Conservation (phyloP, 352 stramenopile genomes). For the Pythium aphanidermatum region DNA sequence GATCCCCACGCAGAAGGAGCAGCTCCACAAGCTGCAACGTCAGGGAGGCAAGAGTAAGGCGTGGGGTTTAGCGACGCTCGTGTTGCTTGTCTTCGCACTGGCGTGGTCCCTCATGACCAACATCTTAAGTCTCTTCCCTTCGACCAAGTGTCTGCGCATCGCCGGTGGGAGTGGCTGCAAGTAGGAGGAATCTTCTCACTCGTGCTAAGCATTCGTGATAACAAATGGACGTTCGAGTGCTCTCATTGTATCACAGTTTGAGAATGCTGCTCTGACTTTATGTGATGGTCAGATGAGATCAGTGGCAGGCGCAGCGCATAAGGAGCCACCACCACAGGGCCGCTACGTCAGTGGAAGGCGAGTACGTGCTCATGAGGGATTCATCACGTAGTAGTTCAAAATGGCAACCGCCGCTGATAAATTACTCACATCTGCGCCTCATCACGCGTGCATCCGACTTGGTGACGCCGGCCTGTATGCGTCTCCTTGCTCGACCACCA, state of each 20-base stretch:
- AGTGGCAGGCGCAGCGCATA: no score
- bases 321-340: no score
- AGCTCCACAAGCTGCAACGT: constrained; percentile 34
- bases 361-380: no score
- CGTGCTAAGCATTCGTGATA: no score
- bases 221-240: no score
- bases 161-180: constrained; percentile 38
- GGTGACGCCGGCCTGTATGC: constrained; percentile 38
- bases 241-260: no score
- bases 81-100: not conserved
- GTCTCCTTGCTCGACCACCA: constrained; percentile 35
- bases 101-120: constrained; percentile 2
- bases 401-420: not conserved
- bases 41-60: constrained; percentile 34
- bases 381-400: not conserved
- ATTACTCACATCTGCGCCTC: constrained; percentile 6
- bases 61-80: constrained; percentile 13
- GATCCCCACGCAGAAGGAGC: constrained; percentile 43
- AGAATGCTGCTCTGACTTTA: no score
- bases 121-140: not conserved
- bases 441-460: constrained; percentile 28
- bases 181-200: no score
- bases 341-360: no score
- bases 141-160: constrained; percentile 19
- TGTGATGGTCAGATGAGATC: no score